Conservation (phyloP, 129 eudicot genomes). For the Oenanthe sinensis region DNA sequence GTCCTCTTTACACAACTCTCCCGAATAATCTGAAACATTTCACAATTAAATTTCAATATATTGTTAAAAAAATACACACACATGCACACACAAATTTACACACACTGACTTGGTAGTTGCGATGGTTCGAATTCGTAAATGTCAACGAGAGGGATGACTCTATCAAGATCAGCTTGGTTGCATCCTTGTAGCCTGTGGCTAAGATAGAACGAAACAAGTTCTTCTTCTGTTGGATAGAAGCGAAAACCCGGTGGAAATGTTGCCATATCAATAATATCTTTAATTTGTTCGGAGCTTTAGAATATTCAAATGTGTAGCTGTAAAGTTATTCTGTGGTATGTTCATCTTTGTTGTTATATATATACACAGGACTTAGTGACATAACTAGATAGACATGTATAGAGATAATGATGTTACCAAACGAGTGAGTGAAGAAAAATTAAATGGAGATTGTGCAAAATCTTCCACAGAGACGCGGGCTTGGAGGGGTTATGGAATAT, state of each 20-base stretch:
- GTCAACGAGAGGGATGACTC: conserved; percentile 54
- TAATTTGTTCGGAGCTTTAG: not conserved
- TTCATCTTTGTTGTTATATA: not conserved
- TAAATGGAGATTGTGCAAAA: not conserved
- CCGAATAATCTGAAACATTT: conserved; percentile 32
- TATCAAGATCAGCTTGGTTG: conserved; percentile 15
- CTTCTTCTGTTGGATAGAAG: conserved; percentile 86
- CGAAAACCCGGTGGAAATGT: conserved; percentile 38
- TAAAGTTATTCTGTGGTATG: not conserved
- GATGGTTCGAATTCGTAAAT: conserved; percentile 51
- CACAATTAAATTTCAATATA: not conserved
- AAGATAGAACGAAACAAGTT: conserved; percentile 60
- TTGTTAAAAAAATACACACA: not conserved
- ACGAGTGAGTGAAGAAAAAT: not conserved
- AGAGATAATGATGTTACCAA: not conserved
- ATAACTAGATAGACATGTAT: not conserved
- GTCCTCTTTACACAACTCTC: conserved; percentile 51
- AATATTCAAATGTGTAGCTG: conserved; percentile 1
- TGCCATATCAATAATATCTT: conserved; percentile 14
- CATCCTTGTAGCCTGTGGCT: conserved; percentile 35
- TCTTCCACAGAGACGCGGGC: conserved; percentile 3
- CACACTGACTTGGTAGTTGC: conserved; percentile 46
- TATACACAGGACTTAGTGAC: not conserved
- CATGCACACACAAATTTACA: not conserved
- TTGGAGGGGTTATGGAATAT: not conserved